Evolutionary conservation across 129 eudicot genomes (phyloP), one percentile per base, ranked within the genome.

Genomic region (Artemisia argyi): DNA sequence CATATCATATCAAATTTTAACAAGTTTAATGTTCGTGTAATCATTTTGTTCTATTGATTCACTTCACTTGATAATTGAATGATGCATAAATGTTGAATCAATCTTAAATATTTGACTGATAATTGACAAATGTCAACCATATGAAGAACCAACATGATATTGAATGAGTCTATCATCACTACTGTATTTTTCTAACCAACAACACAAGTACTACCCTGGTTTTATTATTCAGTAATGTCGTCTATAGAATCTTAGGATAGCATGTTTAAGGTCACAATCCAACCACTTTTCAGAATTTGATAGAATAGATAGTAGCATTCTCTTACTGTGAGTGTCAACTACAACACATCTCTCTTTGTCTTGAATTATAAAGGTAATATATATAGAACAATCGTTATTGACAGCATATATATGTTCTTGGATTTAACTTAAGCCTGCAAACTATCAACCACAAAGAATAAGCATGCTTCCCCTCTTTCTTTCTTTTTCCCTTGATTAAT

Each of bases 251-350:
- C 71, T 54, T 63, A 63, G 71, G 71, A 74, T 74, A 50, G 20
- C 59, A 61, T 74, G 64, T 74, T 20, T 55, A 74, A 74, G 78
- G 78, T 74, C 78, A 63, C 78, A 64, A 73, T 74, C 78, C 44
- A 74, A 51, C 8, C 44, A 53, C 78, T 74, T 74, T 74, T 52
- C 7, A 52, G 71, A 64, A 51, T 64, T 74, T 74, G 78, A 74
- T 73, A 62, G 77, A 73, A 73, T 73, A 61, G 60, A 73, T 50
- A 61, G 69, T 63, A 19, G 30, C 24, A 39, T 51, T 54, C 55
- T 51, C 78, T 73, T 54, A 73, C 78, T 73, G 20, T 11, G 12
- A 42, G 63, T 46, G 49, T 62, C 71, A 73, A 61, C 28, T 47
- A 14, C 4, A 30, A 61, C 50, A 32, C 32, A 61, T 28, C 58